Percentiles rank a stretch among this genome's conserved stretches.
Evolutionary conservation across 2,329 filamentous ascomycete species (phyloP).

Genomic region (Magnaporthiopsis rhizophila): DNA sequence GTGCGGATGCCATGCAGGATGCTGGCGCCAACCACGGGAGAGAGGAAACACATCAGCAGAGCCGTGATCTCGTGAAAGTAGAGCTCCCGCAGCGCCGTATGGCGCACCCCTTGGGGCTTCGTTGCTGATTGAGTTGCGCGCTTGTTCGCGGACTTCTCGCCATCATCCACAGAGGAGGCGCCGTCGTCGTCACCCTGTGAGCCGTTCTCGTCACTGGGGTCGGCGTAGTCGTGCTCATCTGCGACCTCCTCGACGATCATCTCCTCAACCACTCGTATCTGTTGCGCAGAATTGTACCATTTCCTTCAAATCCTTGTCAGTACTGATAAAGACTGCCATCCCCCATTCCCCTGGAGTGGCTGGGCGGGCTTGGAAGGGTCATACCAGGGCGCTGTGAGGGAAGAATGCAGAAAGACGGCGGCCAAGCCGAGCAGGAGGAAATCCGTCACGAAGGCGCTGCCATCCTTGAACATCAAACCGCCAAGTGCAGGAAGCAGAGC

Average conservation of each 20-base stretch:
- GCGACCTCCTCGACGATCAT: constrained; percentile 29
- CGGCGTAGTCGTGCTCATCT: constrained; percentile 12
- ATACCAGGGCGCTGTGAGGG: constrained; percentile 81
- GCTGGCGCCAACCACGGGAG: constrained; percentile 73
- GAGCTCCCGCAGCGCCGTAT: constrained; percentile 51
- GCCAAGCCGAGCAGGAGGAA: constrained; percentile 72
- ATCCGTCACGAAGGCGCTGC: constrained; percentile 76
- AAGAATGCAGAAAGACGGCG: constrained; percentile 86
- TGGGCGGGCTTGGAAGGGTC: constrained; percentile 16
- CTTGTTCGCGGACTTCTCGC: constrained; percentile 4
- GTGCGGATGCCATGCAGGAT: constrained; percentile 73
- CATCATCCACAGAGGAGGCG: not conserved
- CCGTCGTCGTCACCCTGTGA: constrained; percentile 23
- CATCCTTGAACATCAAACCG: constrained; percentile 77
- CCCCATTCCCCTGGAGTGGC: not conserved
- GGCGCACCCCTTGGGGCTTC: constrained; percentile 12
- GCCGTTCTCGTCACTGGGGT: constrained; percentile 30
- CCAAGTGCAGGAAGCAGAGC: constrained; percentile 80
- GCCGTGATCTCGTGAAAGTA: constrained; percentile 68
- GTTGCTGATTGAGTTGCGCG: not conserved
- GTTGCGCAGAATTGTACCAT: constrained; percentile 68
- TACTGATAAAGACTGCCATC: too few species aligned
- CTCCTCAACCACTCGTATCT: constrained; percentile 47
- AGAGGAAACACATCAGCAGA: constrained; percentile 68
- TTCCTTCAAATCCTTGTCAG: constrained; percentile 34